Conservation (phyloP, 225 moss, liverwort and hornwort genomes). For the Polytrichum commune region DNA sequence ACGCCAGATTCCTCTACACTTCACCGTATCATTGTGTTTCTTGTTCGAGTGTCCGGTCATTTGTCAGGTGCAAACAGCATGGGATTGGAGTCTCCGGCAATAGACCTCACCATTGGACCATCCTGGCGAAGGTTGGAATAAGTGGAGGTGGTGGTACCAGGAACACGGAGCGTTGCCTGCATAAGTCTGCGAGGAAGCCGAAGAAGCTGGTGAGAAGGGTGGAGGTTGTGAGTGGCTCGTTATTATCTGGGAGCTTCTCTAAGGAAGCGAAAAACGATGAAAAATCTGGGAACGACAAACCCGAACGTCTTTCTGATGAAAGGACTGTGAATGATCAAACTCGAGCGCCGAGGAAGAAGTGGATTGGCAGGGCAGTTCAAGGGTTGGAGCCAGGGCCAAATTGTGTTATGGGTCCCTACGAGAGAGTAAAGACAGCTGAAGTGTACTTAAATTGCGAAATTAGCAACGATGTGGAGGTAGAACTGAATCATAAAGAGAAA, state of each 20-base stretch:
- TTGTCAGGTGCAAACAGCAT: conserved; percentile 15
- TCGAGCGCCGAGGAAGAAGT: conserved; percentile 11
- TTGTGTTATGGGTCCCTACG: conserved; percentile 1
- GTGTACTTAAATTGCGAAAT: conserved; percentile 7
- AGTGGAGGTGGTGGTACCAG: conserved; percentile 15
- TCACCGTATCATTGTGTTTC: conserved; percentile 13
- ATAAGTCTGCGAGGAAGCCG: conserved; percentile 22
- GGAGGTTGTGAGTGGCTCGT: conserved; percentile 6
- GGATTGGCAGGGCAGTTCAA: conserved; percentile 10
- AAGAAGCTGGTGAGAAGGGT: conserved; percentile 28
- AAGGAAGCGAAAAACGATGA: not conserved
- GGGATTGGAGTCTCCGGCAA: conserved; percentile 28
- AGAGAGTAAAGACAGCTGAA: conserved; percentile 5
- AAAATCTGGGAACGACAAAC: conserved; percentile 8
- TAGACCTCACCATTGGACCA: conserved; percentile 14
- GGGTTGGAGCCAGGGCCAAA: conserved; percentile 18
- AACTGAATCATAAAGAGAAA: conserved; percentile 9
- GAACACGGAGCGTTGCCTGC: conserved; percentile 20
- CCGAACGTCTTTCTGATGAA: conserved; percentile 15
- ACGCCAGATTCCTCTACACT: conserved; percentile 14
- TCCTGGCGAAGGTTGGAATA: conserved; percentile 3
- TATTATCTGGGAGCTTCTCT: not conserved
- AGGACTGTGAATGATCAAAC: not conserved
- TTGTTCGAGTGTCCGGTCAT: conserved; percentile 6
- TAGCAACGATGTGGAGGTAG: conserved; percentile 8